Evolutionary conservation across 2,329 filamentous ascomycete species (phyloP).

Genomic region (Neofusicoccum parvum): DNA sequence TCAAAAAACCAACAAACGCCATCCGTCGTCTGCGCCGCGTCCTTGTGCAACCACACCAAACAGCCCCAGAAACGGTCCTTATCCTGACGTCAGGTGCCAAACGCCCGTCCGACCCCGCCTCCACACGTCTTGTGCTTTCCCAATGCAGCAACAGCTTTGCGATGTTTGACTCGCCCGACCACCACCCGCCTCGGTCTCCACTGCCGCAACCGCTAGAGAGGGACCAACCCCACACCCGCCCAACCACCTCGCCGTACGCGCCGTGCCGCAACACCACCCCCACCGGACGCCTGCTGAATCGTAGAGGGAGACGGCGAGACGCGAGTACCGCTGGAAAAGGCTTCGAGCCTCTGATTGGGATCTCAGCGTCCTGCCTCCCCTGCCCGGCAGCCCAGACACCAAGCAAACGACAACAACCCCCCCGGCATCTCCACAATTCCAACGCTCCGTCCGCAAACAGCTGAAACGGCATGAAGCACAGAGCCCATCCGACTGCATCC

Average conservation of each 20-base stretch:
- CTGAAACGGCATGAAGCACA: slow-evolving; percentile 11
- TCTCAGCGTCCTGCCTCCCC: too few species aligned
- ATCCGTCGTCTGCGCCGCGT: neutral
- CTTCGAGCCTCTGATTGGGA: too few species aligned
- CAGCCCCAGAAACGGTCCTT: slow-evolving; percentile 1
- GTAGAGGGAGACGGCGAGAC: too few species aligned
- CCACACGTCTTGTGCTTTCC: neutral
- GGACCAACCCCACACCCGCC: neutral
- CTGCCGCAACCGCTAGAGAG: neutral
- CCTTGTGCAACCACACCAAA: slow-evolving; percentile 1
- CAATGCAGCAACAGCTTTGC: neutral
- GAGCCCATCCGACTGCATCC: neutral
- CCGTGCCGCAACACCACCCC: neutral
- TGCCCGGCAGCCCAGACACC: too few species aligned
- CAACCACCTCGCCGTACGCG: neutral
- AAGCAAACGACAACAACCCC: too few species aligned
- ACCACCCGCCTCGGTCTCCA: neutral
- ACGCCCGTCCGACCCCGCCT: neutral
- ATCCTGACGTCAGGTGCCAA: slow-evolving; percentile 5
- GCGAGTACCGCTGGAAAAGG: too few species aligned
- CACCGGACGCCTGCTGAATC: too few species aligned
- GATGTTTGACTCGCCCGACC: neutral
- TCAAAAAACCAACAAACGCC: neutral
- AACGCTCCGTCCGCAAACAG: neutral
- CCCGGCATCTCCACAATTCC: too few species aligned